Evolutionary conservation across 805 yeast species (phyloP).

Genomic region (Cyberlindnera samutprakarnensis): DNA sequence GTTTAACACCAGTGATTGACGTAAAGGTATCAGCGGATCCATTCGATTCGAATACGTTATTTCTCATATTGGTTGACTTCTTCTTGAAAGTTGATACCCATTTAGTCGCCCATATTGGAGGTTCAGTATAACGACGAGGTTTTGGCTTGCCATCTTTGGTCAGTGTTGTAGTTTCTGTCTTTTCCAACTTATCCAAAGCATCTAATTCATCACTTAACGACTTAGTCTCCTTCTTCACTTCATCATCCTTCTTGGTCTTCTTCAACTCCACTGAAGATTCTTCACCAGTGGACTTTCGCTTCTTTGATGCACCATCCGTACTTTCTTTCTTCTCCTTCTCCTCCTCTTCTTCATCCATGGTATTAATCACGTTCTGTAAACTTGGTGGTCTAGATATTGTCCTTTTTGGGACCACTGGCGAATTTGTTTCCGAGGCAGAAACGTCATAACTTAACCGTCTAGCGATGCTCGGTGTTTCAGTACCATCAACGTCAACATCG

Average conservation of each 20-base stretch:
- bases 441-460: constrained; percentile 22
- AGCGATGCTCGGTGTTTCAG: constrained; percentile 29
- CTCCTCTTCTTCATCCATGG: not conserved
- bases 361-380: constrained; percentile 12
- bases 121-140: constrained; percentile 54
- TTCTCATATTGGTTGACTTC: constrained; percentile 11
- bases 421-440: constrained; percentile 16
- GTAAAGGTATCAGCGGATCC: not conserved
- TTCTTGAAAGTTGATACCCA: constrained; percentile 46
- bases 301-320: not conserved
- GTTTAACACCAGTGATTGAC: constrained; percentile 64
- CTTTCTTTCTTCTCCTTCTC: not conserved
- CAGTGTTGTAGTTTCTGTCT: constrained; percentile 15
- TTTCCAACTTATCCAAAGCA: constrained; percentile 6
- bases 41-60: constrained; percentile 1
- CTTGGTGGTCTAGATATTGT: constrained; percentile 12
- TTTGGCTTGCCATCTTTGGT: constrained; percentile 42
- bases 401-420: constrained; percentile 20
- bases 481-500: constrained; percentile 37
- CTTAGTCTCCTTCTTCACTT: not conserved
- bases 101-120: constrained; percentile 82
- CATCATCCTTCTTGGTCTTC: not conserved
- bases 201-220: constrained; percentile 2
- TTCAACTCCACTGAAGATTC: not conserved
- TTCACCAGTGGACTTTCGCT: too few species aligned